Conservation (phyloP, 306 rosid genomes). For the Rosa rugosa region DNA sequence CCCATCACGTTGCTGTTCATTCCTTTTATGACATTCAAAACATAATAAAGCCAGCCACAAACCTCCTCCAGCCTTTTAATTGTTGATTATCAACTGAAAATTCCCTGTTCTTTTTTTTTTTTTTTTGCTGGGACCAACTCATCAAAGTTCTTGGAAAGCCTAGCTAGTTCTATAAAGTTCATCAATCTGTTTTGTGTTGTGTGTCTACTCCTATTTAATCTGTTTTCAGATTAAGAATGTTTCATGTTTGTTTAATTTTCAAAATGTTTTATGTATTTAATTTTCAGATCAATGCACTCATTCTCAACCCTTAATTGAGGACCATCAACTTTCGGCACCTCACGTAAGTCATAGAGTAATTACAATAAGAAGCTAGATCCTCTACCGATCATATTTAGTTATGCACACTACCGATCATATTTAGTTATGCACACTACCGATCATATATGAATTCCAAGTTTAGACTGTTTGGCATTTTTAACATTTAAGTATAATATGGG, state of each 20-base stretch:
- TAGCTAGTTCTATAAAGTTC: not conserved
- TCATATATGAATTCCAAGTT: no score
- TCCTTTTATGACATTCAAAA: conserved; percentile 22
- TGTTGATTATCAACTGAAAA: not conserved
- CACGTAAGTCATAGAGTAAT: not conserved
- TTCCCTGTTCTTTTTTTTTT: not conserved
- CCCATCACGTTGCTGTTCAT: conserved; percentile 36
- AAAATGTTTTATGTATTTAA: no score
- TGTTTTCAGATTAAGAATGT: not conserved
- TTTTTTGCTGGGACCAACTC: not conserved
- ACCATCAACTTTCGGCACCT: not conserved
- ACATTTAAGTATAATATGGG: no score
- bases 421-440: no score
- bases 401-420: no score
- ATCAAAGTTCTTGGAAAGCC: not conserved
- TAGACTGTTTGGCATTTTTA: no score
- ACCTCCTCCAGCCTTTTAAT: not conserved
- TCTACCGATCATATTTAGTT: no score
- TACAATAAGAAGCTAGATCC: not conserved
- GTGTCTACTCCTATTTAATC: not conserved
- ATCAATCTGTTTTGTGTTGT: not conserved
- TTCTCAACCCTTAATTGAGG: no score
- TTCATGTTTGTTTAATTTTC: not conserved
- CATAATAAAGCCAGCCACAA: conserved; percentile 8
- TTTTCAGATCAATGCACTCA: no score